Conservation (phyloP, 2,329 filamentous ascomycete species). For the Dichotomopilus funicola region DNA sequence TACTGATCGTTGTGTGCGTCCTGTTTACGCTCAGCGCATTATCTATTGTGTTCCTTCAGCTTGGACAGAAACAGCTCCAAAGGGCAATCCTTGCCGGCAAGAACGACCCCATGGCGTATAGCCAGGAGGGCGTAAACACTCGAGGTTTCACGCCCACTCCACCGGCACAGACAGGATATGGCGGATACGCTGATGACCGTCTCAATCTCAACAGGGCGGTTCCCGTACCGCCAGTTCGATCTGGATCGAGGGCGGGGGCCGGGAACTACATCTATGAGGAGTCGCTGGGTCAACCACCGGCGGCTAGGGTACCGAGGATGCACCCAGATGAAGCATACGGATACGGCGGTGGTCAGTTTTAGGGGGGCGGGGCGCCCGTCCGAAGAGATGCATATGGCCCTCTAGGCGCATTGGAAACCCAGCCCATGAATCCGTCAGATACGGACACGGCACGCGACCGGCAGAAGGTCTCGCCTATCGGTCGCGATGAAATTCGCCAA, state of each 20-base stretch:
- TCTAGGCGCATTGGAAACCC: background rate
- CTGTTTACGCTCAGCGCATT: constrained; percentile 60
- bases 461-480: background rate
- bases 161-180: background rate
- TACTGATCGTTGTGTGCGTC: constrained; percentile 71
- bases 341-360: background rate
- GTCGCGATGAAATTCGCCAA: background rate
- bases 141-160: background rate
- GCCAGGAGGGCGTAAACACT: background rate
- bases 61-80: constrained; percentile 39
- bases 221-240: background rate
- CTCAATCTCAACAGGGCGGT: constrained; percentile 5
- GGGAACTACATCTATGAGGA: background rate
- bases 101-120: background rate
- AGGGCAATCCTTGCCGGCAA: constrained; percentile 3
- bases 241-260: background rate
- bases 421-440: background rate
- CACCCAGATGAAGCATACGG: background rate
- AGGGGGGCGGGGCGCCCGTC: constrained; percentile 17
- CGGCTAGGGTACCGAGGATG: background rate
- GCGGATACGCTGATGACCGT: background rate
- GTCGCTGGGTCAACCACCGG: background rate
- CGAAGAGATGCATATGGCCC: constrained; percentile 2
- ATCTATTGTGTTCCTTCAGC: constrained; percentile 55
- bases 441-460: background rate